These are phyloP conservation scores for Cajanus cajan DNA, from an alignment of 306 rosid species.

Conservation along the genomic window DNA sequence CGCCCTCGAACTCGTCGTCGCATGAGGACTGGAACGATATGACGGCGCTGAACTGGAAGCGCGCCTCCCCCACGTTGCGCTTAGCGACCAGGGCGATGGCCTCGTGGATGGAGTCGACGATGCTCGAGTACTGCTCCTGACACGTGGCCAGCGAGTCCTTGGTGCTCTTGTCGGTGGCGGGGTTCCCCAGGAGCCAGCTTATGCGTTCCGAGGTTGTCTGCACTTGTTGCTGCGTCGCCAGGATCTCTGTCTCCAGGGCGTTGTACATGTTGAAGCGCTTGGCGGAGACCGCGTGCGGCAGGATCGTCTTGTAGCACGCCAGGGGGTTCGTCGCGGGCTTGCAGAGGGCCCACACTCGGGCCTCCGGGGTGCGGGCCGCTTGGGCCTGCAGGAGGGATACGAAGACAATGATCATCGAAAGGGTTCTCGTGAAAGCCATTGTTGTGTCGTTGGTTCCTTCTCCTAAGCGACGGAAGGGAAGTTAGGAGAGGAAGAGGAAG, in stretches of 20 bases:
- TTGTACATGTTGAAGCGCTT: not conserved
- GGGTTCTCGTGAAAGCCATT: too few relatives aligned
- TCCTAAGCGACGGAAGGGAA: too few relatives aligned
- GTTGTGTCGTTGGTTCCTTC: too few relatives aligned
- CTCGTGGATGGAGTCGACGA: fast-evolving
- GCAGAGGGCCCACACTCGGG: not conserved
- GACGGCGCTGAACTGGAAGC: not conserved
- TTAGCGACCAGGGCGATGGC: fast-evolving
- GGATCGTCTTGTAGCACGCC: not conserved
- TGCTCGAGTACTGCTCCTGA: not conserved
- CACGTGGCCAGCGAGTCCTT: not conserved
- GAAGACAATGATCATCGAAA: too few relatives aligned
- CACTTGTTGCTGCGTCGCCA: not conserved
- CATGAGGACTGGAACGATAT: not conserved
- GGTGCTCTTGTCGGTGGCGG: fast-evolving
- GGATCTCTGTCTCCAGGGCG: not conserved
- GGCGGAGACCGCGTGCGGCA: not conserved
- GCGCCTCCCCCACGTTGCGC: not conserved
- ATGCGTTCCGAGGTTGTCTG: not conserved
- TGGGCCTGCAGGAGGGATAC: not conserved
- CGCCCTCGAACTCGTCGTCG: not conserved
- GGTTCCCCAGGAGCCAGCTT: not conserved
- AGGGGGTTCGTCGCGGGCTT: not conserved
- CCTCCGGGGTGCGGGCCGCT: not conserved
- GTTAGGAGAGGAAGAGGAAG: not conserved